Conservation (phyloP, 305 asterid species). For the Nicotiana rustica region DNA sequence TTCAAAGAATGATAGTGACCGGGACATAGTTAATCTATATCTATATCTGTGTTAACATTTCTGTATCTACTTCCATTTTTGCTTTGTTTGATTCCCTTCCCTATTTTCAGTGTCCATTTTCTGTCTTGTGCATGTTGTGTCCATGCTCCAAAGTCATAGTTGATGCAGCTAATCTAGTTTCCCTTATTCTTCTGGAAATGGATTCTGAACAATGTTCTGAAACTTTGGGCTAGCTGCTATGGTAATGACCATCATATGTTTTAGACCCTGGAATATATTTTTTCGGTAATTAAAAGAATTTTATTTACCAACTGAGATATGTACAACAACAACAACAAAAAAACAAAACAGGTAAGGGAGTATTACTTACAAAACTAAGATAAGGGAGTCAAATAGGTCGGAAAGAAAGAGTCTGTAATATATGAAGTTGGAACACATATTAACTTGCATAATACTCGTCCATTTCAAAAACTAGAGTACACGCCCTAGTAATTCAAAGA, state of each 20-base stretch:
- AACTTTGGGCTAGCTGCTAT: not conserved
- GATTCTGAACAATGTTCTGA: not conserved
- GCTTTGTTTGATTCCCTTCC: not conserved
- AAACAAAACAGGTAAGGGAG: too few species aligned
- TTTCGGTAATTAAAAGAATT: too few species aligned
- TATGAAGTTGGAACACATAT: not conserved
- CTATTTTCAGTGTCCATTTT: not conserved
- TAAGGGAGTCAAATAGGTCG: not conserved
- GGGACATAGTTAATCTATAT: constrained; percentile 27
- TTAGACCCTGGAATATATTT: not conserved
- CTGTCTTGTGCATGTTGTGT: constrained; percentile 10
- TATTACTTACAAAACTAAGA: not conserved
- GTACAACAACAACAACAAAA: too few species aligned
- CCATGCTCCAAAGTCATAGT: not conserved
- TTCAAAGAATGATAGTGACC: constrained; percentile 29
- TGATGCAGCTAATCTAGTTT: constrained; percentile 28
- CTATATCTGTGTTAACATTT: constrained; percentile 23
- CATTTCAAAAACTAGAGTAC: not conserved
- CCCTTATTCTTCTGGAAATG: not conserved
- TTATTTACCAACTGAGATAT: too few species aligned
- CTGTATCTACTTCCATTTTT: constrained; percentile 23
- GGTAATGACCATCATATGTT: not conserved
- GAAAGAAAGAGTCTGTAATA: not conserved
- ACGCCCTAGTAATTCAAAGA: not conserved
- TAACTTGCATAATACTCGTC: not conserved